These are phyloP conservation scores for Beta macrorhiza DNA, from an alignment of 179 eudicot species.

Conservation along the genomic window DNA sequence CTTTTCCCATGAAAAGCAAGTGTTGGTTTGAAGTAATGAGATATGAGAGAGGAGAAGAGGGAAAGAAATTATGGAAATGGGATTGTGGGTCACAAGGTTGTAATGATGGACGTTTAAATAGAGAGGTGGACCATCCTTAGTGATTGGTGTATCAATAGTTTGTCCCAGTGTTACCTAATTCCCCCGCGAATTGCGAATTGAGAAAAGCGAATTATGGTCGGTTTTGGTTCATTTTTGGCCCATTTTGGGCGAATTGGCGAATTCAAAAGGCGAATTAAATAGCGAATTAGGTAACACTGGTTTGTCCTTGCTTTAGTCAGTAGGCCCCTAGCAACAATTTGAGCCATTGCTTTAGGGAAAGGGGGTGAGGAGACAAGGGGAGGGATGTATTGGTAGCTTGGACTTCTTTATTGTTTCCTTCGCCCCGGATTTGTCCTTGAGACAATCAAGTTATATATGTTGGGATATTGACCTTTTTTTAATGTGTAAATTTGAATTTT, in stretches of 20 bases:
- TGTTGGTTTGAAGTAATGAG: too few species aligned
- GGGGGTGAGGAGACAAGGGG: neutral
- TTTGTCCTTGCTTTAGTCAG: neutral
- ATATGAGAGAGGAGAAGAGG: too few species aligned
- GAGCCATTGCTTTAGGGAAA: neutral
- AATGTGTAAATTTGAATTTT: neutral
- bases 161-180: too few species aligned
- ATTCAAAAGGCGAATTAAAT: too few species aligned
- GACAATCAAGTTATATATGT: neutral
- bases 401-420: neutral
- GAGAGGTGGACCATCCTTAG: neutral
- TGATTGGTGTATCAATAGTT: too few species aligned
- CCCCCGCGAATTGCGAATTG: too few species aligned
- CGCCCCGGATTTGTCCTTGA: neutral
- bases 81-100: neutral
- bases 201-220: too few species aligned
- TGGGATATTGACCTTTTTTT: neutral
- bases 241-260: too few species aligned
- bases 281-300: too few species aligned
- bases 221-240: too few species aligned
- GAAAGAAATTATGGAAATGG: neutral
- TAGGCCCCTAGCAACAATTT: neutral
- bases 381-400: neutral
- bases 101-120: neutral
- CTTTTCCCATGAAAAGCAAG: neutral